These are phyloP conservation scores for Liriodendron chinense DNA, from an alignment of 164 flowering plant species.

Conservation along the genomic window DNA sequence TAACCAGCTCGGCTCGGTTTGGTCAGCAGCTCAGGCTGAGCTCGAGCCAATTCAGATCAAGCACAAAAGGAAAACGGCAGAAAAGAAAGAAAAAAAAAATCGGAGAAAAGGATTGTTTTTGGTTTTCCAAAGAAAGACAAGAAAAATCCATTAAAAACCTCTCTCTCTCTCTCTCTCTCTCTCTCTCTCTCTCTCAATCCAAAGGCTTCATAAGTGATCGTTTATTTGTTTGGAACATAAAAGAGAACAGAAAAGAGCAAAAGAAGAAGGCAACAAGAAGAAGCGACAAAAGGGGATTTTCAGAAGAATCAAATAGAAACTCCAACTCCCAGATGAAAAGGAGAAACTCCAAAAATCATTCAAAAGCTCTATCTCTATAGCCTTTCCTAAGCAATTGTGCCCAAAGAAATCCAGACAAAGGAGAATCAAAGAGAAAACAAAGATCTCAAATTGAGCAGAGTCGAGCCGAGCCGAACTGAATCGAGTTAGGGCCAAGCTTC, in stretches of 20 bases:
- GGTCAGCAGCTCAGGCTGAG: too few species aligned
- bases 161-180: too few species aligned
- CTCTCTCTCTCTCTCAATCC: too few species aligned
- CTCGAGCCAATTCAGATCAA: too few species aligned
- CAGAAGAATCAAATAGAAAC: constrained; percentile 33
- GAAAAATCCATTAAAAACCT: too few species aligned
- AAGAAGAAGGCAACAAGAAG: constrained; percentile 6
- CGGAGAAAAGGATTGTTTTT: constrained; percentile 20
- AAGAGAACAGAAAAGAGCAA: not conserved
- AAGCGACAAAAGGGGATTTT: constrained; percentile 19
- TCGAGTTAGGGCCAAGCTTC: too few species aligned
- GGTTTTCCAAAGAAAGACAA: constrained; percentile 5
- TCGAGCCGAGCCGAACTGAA: too few species aligned
- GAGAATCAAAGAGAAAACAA: not conserved
- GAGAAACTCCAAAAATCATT: not conserved
- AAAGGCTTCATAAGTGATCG: not conserved
- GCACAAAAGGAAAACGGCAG: constrained; percentile 27
- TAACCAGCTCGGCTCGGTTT: too few species aligned
- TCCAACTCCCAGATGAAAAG: not conserved
- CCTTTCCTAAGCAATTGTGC: not conserved
- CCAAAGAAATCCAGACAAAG: not conserved
- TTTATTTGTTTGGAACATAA: not conserved
- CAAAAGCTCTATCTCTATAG: too few species aligned
- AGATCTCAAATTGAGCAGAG: not conserved
- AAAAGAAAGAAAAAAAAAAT: too few species aligned